Percentiles rank a stretch among this genome's conserved stretches.
Evolutionary conservation across 495 filamentous ascomycete species (phyloP).

Genomic region (Polyplosphaeria fusca): DNA sequence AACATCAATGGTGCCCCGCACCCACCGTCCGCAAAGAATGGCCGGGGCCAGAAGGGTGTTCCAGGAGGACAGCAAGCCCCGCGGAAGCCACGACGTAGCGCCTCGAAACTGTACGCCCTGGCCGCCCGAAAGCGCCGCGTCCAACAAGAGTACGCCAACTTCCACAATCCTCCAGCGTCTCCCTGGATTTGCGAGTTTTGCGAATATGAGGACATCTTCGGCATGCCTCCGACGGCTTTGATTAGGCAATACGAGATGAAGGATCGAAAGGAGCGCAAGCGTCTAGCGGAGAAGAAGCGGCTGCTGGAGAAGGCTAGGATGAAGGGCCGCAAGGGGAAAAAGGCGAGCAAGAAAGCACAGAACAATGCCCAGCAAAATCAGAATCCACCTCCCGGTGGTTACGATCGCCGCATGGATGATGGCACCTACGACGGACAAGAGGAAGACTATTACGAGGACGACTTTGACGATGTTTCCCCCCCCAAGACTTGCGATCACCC

Average conservation of each 20-base stretch:
- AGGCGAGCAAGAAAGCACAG: conserved; percentile 45
- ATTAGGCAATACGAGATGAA: conserved; percentile 93
- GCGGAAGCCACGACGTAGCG: conserved; percentile 57
- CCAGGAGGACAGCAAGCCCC: conserved; percentile 30
- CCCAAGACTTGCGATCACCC: conserved; percentile 18
- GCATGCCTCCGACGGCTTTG: conserved; percentile 73
- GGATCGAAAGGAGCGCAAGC: conserved; percentile 78
- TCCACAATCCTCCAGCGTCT: conserved; percentile 70
- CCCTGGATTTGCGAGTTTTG: conserved; percentile 83
- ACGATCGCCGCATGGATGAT: conserved; percentile 27
- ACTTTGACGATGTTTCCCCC: conserved; percentile 23
- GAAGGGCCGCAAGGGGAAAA: conserved; percentile 82
- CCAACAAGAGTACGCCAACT: conserved; percentile 69
- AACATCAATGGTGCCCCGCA: conserved; percentile 44
- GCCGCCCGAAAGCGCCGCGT: conserved; percentile 66
- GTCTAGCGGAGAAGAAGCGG: conserved; percentile 75
- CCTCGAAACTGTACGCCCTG: conserved; percentile 57
- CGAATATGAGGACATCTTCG: conserved; percentile 47
- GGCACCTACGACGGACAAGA: conserved; percentile 23
- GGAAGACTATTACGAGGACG: conserved; percentile 33
- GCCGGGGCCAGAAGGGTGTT: not conserved
- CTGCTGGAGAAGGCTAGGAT: conserved; percentile 93
- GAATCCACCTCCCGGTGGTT: conserved; percentile 19
- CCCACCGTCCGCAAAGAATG: conserved; percentile 35
- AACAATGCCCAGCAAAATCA: conserved; percentile 26